Evolutionary conservation across 495 filamentous ascomycete species (phyloP).

Genomic region (Aspergillus campestris): DNA sequence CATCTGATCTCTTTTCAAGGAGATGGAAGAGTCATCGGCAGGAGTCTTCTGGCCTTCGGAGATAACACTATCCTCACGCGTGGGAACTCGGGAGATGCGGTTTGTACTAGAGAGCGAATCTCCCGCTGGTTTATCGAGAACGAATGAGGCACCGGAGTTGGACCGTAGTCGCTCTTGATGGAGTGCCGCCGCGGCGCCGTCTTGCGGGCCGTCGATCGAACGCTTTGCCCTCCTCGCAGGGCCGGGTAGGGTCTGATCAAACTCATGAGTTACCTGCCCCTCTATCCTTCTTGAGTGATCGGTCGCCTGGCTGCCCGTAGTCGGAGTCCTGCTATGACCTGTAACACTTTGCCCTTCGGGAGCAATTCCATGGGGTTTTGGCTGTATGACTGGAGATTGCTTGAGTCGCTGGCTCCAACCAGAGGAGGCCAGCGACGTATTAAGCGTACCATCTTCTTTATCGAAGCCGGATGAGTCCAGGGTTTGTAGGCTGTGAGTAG

Average conservation of each 20-base stretch:
- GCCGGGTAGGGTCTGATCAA: conserved; percentile 13
- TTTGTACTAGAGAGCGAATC: conserved; percentile 25
- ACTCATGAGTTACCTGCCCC: conserved; percentile 19
- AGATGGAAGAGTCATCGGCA: conserved; percentile 32
- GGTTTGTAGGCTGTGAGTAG: conserved; percentile 19
- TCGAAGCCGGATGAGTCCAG: conserved; percentile 24
- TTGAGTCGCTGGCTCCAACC: conserved; percentile 23
- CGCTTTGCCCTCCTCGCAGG: conserved; percentile 17
- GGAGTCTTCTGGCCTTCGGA: conserved; percentile 33
- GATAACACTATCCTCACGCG: conserved; percentile 28
- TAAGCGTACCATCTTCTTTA: conserved; percentile 22
- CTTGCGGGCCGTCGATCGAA: conserved; percentile 18
- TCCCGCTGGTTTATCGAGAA: conserved; percentile 24
- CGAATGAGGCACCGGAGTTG: conserved; percentile 32
- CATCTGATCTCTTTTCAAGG: conserved; percentile 22
- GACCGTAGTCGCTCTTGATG: conserved; percentile 18
- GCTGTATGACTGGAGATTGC: conserved; percentile 27
- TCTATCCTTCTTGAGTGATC: conserved; percentile 24
- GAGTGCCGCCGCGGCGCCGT: conserved; percentile 4
- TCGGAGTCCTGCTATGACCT: conserved; percentile 14
- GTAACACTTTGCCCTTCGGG: conserved; percentile 14
- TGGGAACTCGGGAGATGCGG: conserved; percentile 9
- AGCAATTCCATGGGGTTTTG: conserved; percentile 18
- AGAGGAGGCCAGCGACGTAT: conserved; percentile 23
- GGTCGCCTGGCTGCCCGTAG: conserved; percentile 10